Evolutionary conservation across 352 stramenopile genomes (phyloP), one percentile per base, ranked within the genome.

Genomic region (Phytophthora sojae): DNA sequence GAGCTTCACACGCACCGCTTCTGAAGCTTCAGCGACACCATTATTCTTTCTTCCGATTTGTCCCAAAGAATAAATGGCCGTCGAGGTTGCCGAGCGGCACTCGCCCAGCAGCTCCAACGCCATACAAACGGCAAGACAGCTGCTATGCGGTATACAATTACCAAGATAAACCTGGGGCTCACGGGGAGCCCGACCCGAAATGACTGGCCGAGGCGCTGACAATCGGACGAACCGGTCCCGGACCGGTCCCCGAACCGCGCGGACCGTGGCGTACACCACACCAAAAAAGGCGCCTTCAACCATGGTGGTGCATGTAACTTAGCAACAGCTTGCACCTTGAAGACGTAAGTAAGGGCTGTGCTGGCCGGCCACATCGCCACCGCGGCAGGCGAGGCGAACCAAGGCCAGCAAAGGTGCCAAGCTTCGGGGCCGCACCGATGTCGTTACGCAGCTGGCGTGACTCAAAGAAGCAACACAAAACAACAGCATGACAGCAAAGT

Each of bases 1-100:
- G 29, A 32, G 29, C 29, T 32, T 32, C 29, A 9, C 8, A 91
- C 88, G 80, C 79, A 96, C 86, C 89, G 88, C 85, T 96, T 96
- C 82, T 96, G 89, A 62, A 96, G 86, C 85, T 95, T 96, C 72
- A 96, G 79, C 50, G 89, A 96, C 81, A 96, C 89, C 89, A 96
- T 89, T 32, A 77, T 90, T 89, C 74, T 83, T 82, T 89, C 74
- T 80, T 87, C 75, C 79, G 86, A 86, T 82, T 89, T 91, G 85
- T 92, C 86, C 86, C 86, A 94, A 93, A 91, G 86, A 93, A 86
- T 86, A 86, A 89, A 77, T 80, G 73, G 62, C 51, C 23, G 30
- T 12, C 3, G 15, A 15, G 5, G 8, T 19, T 5, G 8, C 6
- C 7, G 17, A 23, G 39, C 47, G 51, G 57, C 35, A 42, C 11